Conservation (phyloP, 2,329 filamentous ascomycete genomes). For the Botrytis porri region DNA sequence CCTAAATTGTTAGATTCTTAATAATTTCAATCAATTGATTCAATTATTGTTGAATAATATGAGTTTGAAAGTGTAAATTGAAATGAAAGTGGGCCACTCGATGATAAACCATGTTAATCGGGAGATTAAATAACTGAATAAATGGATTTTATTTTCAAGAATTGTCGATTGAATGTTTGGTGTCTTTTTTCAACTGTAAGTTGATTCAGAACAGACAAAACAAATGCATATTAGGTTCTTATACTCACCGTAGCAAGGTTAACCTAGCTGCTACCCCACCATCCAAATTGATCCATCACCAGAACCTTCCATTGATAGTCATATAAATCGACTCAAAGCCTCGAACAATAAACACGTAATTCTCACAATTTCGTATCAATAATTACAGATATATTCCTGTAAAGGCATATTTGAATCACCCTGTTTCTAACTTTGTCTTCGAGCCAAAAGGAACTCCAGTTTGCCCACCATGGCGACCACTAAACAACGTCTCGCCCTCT, state of each 20-base stretch:
- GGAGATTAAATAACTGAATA: neutral
- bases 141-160: neutral
- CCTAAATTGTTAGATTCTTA: no score
- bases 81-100: no score
- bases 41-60: no score
- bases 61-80: no score
- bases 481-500: slow-evolving; percentile 84
- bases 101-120: no score
- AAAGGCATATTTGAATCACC: neutral
- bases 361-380: neutral
- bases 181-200: neutral
- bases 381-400: neutral
- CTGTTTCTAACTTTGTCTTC: neutral
- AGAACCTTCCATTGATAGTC: slow-evolving; percentile 8
- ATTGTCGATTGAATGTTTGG: neutral
- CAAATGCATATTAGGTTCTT: slow-evolving; percentile 1
- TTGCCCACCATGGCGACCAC: slow-evolving; percentile 36
- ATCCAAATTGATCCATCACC: neutral
- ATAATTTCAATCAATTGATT: no score
- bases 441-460: neutral
- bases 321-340: neutral
- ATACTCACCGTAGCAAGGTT: slow-evolving; percentile 6
- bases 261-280: slow-evolving; percentile 6
- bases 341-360: neutral
- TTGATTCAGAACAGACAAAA: neutral